Percentiles rank a stretch among this genome's conserved stretches.
phyloP scores from a whole-genome alignment of 768 basidiomycete species.

The Crucibulum laeve region DNA sequence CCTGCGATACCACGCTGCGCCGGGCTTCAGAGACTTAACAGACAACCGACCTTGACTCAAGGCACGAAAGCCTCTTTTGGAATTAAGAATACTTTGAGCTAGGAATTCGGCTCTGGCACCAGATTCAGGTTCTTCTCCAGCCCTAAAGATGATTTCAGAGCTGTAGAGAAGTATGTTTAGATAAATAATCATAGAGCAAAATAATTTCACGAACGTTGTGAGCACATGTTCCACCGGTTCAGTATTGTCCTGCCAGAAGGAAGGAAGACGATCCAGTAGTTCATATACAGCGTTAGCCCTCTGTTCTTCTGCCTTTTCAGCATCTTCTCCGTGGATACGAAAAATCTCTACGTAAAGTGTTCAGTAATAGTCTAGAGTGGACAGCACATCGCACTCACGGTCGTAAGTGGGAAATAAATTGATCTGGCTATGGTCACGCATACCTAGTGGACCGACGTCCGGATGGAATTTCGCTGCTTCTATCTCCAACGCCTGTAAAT shows the following conservation, averaged over 20 bases:
- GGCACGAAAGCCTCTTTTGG: conserved; percentile 47
- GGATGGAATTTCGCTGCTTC: conserved; percentile 18
- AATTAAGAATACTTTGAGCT: conserved; percentile 46
- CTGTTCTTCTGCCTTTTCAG: conserved; percentile 24
- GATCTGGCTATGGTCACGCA: conserved; percentile 37
- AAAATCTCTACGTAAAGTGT: conserved; percentile 33
- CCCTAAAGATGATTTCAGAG: conserved; percentile 56
- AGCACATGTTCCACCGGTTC: conserved; percentile 47
- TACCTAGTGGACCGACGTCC: conserved; percentile 41
- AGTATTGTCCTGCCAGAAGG: conserved; percentile 52
- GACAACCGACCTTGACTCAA: conserved; percentile 45
- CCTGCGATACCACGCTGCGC: conserved; percentile 51
- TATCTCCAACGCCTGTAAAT: conserved; percentile 31
- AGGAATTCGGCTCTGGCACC: conserved; percentile 54
- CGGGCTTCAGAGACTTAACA: conserved; percentile 26
- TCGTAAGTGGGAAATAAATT: conserved; percentile 53
- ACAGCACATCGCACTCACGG: conserved; percentile 31
- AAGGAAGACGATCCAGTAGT: conserved; percentile 47
- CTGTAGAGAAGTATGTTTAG: conserved; percentile 30
- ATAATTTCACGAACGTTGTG: conserved; percentile 45
- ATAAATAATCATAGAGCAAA: neutral
- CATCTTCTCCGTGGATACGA: conserved; percentile 17
- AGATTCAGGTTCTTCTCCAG: conserved; percentile 41
- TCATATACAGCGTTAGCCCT: conserved; percentile 39
- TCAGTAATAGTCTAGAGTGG: conserved; percentile 1